A percentile compares a stretch with the other conserved stretches of the same genome.
Evolutionary conservation across 2,329 filamentous ascomycete species (phyloP).

Genomic region (Epicoccum sorghinum): DNA sequence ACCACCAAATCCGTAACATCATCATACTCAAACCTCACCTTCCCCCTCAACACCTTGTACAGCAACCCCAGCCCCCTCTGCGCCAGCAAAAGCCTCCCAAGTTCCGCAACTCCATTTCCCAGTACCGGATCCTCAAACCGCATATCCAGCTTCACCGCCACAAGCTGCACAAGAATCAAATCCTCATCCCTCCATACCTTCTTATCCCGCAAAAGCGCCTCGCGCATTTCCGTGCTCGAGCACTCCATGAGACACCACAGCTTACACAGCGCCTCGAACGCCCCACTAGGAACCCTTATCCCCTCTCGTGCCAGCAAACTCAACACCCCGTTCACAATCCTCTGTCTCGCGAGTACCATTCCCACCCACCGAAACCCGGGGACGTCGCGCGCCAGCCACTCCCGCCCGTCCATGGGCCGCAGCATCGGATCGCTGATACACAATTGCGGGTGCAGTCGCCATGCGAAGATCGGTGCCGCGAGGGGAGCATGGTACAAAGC

Average conservation of each 20-base stretch:
- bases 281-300: conserved; percentile 57
- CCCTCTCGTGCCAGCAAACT: conserved; percentile 65
- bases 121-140: conserved; percentile 68
- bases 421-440: conserved; percentile 66
- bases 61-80: conserved; percentile 54
- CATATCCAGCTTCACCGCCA: conserved; percentile 76
- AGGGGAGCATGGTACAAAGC: conserved; percentile 61
- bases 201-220: conserved; percentile 59
- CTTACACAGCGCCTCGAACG: conserved; percentile 59
- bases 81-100: conserved; percentile 58
- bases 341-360: conserved; percentile 60
- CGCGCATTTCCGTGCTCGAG: conserved; percentile 61
- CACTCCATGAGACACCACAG: conserved; percentile 78
- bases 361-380: conserved; percentile 71
- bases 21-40: conserved; percentile 53
- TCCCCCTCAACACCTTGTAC: conserved; percentile 56
- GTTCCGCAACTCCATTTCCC: conserved; percentile 53
- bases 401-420: conserved; percentile 50
- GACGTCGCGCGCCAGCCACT: conserved; percentile 49
- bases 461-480: conserved; percentile 65
- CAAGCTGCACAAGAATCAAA: conserved; percentile 66
- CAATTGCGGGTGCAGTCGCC: conserved; percentile 62
- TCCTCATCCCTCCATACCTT: conserved; percentile 64
- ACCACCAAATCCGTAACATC: conserved; percentile 20
- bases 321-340: conserved; percentile 62